A percentile compares a stretch with the other conserved stretches of the same genome.
These are phyloP conservation scores for Leccinum rimulosum DNA, from an alignment of 768 basidiomycete species.

Conservation along the genomic window DNA sequence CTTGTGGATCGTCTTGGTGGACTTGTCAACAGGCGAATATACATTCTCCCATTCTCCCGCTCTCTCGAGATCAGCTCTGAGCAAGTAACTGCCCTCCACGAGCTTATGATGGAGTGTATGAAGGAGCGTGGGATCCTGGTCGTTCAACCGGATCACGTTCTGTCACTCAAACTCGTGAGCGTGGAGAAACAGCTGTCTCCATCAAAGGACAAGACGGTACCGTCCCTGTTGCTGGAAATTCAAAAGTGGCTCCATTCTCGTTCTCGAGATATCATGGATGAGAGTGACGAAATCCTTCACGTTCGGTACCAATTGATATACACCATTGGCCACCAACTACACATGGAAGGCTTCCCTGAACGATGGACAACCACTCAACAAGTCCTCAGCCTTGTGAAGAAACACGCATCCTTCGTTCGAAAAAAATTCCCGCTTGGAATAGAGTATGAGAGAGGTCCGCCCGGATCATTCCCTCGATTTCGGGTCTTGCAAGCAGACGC, in stretches of 20 bases:
- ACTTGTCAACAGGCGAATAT: constrained; percentile 45
- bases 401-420: constrained; percentile 10
- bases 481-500: constrained; percentile 20
- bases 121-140: constrained; percentile 41
- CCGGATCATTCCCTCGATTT: constrained; percentile 23
- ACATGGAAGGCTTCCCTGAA: constrained; percentile 30
- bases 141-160: constrained; percentile 51
- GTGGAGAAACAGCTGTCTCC: constrained; percentile 34
- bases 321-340: constrained; percentile 30
- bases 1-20: constrained; percentile 43
- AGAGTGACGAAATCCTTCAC: constrained; percentile 33
- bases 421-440: constrained; percentile 6
- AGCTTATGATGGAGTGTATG: constrained; percentile 40
- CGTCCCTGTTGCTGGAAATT: constrained; percentile 23
- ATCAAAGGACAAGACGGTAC: background rate
- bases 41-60: constrained; percentile 50
- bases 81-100: constrained; percentile 25
- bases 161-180: constrained; percentile 49
- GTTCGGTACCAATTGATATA: constrained; percentile 38
- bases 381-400: constrained; percentile 26
- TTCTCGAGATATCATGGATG: constrained; percentile 31
- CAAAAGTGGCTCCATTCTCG: constrained; percentile 26
- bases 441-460: constrained; percentile 13
- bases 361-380: constrained; percentile 36
- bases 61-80: constrained; percentile 23